These are phyloP conservation scores for Tulasnella sp. DNA, from an alignment of 768 basidiomycete species.

Conservation along the genomic window DNA sequence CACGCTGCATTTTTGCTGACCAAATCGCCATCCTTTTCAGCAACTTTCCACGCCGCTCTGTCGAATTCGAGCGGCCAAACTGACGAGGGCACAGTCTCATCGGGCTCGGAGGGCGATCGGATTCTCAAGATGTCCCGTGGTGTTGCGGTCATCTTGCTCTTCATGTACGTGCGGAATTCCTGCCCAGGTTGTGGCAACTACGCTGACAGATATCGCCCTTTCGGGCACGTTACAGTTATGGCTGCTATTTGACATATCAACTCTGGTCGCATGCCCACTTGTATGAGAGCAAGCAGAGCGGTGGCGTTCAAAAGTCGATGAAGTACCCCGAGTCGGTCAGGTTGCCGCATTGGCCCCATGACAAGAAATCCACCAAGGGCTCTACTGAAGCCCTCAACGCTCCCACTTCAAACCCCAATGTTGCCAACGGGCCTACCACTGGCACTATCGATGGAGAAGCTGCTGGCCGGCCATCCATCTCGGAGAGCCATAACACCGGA, in stretches of 20 bases:
- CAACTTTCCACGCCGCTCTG: slow-evolving; percentile 65
- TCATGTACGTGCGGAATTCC: slow-evolving; percentile 36
- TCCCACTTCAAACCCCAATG: background rate
- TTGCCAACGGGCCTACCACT: background rate
- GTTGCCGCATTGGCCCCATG: background rate
- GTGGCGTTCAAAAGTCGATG: background rate
- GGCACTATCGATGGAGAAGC: background rate
- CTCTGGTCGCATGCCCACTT: slow-evolving; percentile 65
- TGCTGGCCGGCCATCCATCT: background rate
- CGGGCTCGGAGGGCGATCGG: slow-evolving; percentile 36
- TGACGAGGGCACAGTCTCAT: slow-evolving; percentile 25
- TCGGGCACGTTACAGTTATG: slow-evolving; percentile 46
- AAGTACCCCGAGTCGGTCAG: background rate
- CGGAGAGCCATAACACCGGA: background rate
- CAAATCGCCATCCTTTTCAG: slow-evolving; percentile 28
- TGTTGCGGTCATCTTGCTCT: slow-evolving; percentile 71
- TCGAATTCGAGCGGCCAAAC: slow-evolving; percentile 19
- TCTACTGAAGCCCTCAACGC: background rate
- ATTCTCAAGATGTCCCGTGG: slow-evolving; percentile 71
- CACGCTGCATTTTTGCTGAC: background rate
- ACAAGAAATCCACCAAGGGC: background rate
- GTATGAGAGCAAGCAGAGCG: slow-evolving; percentile 37
- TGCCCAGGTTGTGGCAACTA: background rate
- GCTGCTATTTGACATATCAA: slow-evolving; percentile 69
- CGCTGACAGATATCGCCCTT: background rate